These are phyloP conservation scores for Diospyros kaki DNA, from an alignment of 148 eudicot species.

Conservation along the genomic window DNA sequence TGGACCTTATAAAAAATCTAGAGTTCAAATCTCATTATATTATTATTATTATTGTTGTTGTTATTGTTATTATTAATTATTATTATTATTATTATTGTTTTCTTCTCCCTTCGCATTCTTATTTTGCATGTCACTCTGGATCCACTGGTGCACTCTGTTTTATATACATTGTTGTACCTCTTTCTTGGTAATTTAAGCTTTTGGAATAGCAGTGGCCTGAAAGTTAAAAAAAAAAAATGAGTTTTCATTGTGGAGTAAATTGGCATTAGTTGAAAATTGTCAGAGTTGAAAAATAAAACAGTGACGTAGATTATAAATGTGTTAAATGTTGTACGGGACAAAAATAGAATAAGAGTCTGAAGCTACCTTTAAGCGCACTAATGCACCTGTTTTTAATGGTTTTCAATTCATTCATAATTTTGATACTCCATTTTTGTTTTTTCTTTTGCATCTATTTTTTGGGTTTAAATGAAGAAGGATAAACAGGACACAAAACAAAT, in stretches of 20 bases:
- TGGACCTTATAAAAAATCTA: too few species aligned
- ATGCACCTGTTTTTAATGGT: constrained; percentile 5
- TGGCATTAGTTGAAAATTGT: not conserved
- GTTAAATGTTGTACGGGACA: not conserved
- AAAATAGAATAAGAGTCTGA: not conserved
- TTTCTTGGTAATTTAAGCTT: too few species aligned
- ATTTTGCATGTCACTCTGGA: too few species aligned
- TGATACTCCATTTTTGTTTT: not conserved
- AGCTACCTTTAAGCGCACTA: not conserved
- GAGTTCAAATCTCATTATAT: too few species aligned
- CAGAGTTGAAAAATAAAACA: not conserved
- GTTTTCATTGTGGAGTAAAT: not conserved
- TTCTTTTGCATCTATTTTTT: not conserved
- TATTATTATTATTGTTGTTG: too few species aligned
- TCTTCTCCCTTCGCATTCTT: too few species aligned
- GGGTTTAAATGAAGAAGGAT: constrained; percentile 25
- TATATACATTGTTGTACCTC: too few species aligned
- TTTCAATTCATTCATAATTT: constrained; percentile 11
- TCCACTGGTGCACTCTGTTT: too few species aligned
- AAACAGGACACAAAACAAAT: constrained; percentile 56
- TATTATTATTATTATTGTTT: too few species aligned
- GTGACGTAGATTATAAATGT: not conserved
- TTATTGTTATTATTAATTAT: too few species aligned
- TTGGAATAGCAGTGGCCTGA: too few species aligned
- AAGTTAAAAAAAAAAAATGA: too few species aligned